Evolutionary conservation across 2,329 filamentous ascomycete genomes (phyloP).

Genomic region (Zasmidium citrigriseum): DNA sequence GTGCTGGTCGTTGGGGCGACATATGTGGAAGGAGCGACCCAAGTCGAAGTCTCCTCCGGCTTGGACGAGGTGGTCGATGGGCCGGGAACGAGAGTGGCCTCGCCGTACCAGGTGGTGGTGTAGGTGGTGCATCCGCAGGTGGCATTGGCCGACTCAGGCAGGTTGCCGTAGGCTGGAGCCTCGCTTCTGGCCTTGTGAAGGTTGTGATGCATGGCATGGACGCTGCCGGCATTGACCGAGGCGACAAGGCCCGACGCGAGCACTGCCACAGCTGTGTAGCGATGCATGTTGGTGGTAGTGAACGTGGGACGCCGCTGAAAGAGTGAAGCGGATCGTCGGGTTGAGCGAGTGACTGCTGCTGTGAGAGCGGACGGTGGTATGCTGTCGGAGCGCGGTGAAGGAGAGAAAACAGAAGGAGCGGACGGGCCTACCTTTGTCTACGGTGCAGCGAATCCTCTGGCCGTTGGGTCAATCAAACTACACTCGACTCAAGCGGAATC

Average conservation of each 20-base stretch:
- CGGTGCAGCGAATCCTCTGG: not conserved
- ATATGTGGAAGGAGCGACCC: conserved; percentile 12
- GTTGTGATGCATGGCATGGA: conserved; percentile 17
- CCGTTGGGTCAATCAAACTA: not conserved
- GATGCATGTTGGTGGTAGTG: conserved; percentile 20
- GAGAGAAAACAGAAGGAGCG: not conserved
- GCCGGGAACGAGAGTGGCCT: conserved; percentile 48
- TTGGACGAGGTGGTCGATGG: conserved; percentile 15
- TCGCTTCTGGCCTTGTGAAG: conserved; percentile 18
- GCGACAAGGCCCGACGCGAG: conserved; percentile 18
- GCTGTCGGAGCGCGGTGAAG: not conserved
- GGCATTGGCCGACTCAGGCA: conserved; percentile 13
- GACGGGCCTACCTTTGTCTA: conserved; percentile 4
- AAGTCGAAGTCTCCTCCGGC: conserved; percentile 13
- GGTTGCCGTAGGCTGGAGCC: not conserved
- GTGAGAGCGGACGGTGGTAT: conserved; percentile 5
- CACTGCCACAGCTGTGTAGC: conserved; percentile 18
- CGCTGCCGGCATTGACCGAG: conserved; percentile 20
- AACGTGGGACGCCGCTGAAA: conserved; percentile 23
- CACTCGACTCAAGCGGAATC: not conserved
- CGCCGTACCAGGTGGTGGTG: conserved; percentile 70
- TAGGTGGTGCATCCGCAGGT: conserved; percentile 72
- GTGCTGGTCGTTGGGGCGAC: conserved; percentile 24
- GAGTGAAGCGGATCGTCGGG: conserved; percentile 28
- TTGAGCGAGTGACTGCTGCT: conserved; percentile 19